Evolutionary conservation across 2,329 filamentous ascomycete genomes (phyloP).

Genomic region (Alternaria longipes): DNA sequence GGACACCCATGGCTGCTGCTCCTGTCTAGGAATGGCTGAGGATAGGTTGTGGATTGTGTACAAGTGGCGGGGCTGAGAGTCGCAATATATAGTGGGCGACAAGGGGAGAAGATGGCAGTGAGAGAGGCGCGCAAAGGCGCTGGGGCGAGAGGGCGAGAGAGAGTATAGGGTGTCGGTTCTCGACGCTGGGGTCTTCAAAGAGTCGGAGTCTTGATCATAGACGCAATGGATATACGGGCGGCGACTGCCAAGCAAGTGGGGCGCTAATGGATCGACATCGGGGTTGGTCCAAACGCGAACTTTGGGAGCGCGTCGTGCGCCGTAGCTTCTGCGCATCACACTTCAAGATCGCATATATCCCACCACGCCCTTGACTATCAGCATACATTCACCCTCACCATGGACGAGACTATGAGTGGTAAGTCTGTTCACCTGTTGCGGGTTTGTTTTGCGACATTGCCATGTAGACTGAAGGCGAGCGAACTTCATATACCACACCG

Average conservation of each 20-base stretch:
- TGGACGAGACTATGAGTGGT: slow-evolving; percentile 54
- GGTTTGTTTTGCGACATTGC: not conserved
- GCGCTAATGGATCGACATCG: slow-evolving; percentile 14
- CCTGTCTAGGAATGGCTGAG: slow-evolving; percentile 27
- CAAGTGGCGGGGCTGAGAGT: not conserved
- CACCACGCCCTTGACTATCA: not conserved
- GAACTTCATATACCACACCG: not conserved
- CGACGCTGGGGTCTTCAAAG: slow-evolving; percentile 54
- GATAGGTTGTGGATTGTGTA: slow-evolving; percentile 16
- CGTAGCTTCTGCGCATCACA: slow-evolving; percentile 9
- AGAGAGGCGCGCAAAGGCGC: slow-evolving; percentile 18
- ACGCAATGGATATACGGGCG: slow-evolving; percentile 30
- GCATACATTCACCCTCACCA: slow-evolving; percentile 17
- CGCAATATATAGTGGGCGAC: slow-evolving; percentile 9
- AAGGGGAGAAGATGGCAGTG: slow-evolving; percentile 6
- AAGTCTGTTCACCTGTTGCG: slow-evolving; percentile 15
- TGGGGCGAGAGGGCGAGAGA: slow-evolving; percentile 32
- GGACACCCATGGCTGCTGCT: slow-evolving; percentile 69
- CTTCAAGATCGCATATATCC: slow-evolving; percentile 3
- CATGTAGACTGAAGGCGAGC: not conserved
- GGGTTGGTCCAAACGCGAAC: slow-evolving; percentile 27
- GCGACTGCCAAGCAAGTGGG: slow-evolving; percentile 27
- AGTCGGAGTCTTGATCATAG: slow-evolving; percentile 26
- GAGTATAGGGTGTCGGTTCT: slow-evolving; percentile 41
- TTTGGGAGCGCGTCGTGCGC: slow-evolving; percentile 26